A percentile compares a stretch with the other conserved stretches of the same genome.
These are phyloP conservation scores for Kuraishia ogatae DNA, from an alignment of 805 yeast genomes.

Conservation along the genomic window DNA sequence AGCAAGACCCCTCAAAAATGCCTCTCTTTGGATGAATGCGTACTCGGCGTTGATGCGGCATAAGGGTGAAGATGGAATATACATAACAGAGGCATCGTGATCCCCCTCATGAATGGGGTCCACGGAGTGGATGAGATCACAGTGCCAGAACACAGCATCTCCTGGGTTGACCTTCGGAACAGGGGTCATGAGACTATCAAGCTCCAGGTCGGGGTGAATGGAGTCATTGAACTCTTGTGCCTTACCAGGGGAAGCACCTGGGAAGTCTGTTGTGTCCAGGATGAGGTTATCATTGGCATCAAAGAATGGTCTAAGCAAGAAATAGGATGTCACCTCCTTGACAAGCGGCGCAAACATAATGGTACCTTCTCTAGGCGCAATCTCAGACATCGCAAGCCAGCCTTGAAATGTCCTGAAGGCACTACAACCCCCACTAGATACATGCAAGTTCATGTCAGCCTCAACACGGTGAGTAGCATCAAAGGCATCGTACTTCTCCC, in stretches of 20 bases:
- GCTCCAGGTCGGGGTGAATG: constrained; percentile 26
- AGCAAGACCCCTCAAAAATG: constrained; percentile 13
- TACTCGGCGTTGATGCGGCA: constrained; percentile 8
- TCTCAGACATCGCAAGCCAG: constrained; percentile 30
- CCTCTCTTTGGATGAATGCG: constrained; percentile 14
- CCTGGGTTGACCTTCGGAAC: constrained; percentile 33
- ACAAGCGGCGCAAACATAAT: constrained; percentile 27
- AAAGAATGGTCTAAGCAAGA: constrained; percentile 31
- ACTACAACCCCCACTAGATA: constrained; percentile 15
- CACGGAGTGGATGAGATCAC: constrained; percentile 31
- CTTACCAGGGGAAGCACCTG: constrained; percentile 28
- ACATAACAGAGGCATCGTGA: constrained; percentile 29
- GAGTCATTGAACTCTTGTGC: constrained; percentile 23
- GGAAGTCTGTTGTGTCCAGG: constrained; percentile 24
- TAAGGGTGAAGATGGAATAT: constrained; percentile 27
- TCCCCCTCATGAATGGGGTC: constrained; percentile 26
- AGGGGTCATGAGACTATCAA: constrained; percentile 21
- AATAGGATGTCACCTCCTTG: constrained; percentile 28
- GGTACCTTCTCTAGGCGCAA: constrained; percentile 30
- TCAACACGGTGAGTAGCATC: constrained; percentile 24
- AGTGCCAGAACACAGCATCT: constrained; percentile 34
- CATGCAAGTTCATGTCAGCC: constrained; percentile 25
- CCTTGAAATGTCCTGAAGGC: constrained; percentile 34
- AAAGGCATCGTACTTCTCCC: constrained; percentile 36
- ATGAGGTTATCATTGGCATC: constrained; percentile 21